Evolutionary conservation across 2,329 filamentous ascomycete genomes (phyloP).

Genomic region (Sporothrix dimorphospora): DNA sequence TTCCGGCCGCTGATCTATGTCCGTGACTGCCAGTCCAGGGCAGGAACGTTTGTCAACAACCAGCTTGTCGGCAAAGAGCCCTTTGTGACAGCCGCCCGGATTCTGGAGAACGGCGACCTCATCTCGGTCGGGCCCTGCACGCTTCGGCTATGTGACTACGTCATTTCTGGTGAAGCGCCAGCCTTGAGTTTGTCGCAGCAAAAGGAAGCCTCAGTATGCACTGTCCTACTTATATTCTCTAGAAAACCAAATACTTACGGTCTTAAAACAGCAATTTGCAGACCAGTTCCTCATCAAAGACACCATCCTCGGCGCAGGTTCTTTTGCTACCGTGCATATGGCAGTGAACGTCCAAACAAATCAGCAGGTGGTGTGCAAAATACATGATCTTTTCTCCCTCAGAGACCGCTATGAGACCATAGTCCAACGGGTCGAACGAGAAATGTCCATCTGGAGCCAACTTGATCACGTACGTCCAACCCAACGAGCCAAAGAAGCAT

Average conservation of each 20-base stretch:
- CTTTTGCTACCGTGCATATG: slow-evolving; percentile 57
- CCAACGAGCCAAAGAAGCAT: not conserved
- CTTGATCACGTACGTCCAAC: slow-evolving; percentile 54
- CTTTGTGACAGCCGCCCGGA: slow-evolving; percentile 47
- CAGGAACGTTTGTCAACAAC: slow-evolving; percentile 58
- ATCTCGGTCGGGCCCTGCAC: slow-evolving; percentile 47
- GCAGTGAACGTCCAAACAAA: slow-evolving; percentile 55
- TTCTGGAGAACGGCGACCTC: slow-evolving; percentile 56
- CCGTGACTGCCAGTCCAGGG: slow-evolving; percentile 57
- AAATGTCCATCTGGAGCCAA: slow-evolving; percentile 57
- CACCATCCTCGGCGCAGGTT: slow-evolving; percentile 57
- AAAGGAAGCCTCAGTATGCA: slow-evolving; percentile 42
- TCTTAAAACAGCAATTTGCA: slow-evolving; percentile 46
- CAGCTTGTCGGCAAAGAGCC: slow-evolving; percentile 47
- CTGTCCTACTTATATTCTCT: not conserved
- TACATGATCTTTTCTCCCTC: slow-evolving; percentile 55
- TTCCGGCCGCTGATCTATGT: slow-evolving; percentile 52
- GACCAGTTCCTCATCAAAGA: slow-evolving; percentile 53
- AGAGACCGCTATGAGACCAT: slow-evolving; percentile 34
- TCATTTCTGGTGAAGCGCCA: slow-evolving; percentile 25
- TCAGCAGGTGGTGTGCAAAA: slow-evolving; percentile 70
- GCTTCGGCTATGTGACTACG: slow-evolving; percentile 42
- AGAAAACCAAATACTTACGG: not conserved
- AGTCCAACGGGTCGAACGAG: slow-evolving; percentile 49
- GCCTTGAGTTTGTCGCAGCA: slow-evolving; percentile 39